Base-by-base conservation (phyloP, 2,329 filamentous ascomycete genomes). In the Dactylellina parvicollis region DNA sequence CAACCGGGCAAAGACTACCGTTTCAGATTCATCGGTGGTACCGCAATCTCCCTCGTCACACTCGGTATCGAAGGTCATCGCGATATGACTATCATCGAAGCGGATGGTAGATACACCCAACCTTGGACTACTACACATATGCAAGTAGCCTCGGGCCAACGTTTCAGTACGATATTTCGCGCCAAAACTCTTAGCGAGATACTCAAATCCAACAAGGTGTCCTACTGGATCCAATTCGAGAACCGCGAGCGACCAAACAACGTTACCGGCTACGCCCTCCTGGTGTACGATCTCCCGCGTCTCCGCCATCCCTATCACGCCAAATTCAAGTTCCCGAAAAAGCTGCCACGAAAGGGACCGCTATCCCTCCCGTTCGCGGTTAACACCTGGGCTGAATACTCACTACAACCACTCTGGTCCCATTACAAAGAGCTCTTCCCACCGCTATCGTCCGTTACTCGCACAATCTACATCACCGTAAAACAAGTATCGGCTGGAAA, bases 1-100 rank as follows among this genome's bases (percentile, higher is more conserved):
- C 80, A 88, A 36, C 86, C 88, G 0, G 85, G 82, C 9, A 87
- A 84, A 77, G 87, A 84, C 0, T 90, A 90, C 76, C 83, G 87
- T 1, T 79, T 90, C 57, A 83, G 88, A 8, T 86, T 88, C 76
- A 84, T 90, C 44, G 86, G 86, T 2, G 83, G 79, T 0, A 85
- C 84, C 0, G 85, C 85, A 0, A 80, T 89, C 16, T 87, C 85
- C 0, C 82, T 86, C 74, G 79, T 85, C 2, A 82, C 83, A 1
- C 76, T 88, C 2, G 86, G 81, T 0, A 84, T 90, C 40, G 86
- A 89, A 72, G 83, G 78, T 4, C 88, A 90, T 75, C 76, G 81
- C 1, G 80, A 84, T 8, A 78, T 90, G 38, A 83, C 83, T 0
- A 81, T 91, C 60, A 87, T 90, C 62, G 85, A 86, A 65, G 87